These are phyloP conservation scores for Glonium stellatum DNA, from an alignment of 495 filamentous ascomycete species.

Conservation along the genomic window DNA sequence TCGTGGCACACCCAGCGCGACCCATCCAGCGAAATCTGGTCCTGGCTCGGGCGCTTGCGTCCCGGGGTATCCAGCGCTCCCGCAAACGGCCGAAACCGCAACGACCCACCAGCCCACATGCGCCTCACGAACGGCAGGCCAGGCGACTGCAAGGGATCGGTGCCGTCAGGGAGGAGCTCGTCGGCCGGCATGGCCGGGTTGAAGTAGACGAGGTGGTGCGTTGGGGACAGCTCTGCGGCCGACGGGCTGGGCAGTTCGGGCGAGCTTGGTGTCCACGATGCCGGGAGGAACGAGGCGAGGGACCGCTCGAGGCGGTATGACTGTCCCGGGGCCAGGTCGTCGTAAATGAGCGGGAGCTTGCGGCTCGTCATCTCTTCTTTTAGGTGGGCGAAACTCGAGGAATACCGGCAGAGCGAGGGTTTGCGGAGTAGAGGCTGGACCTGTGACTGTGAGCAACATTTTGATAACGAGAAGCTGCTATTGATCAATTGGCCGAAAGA, in stretches of 20 bases:
- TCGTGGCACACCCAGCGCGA: slow-evolving; percentile 54
- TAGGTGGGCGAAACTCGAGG: neutral
- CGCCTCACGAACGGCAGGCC: slow-evolving; percentile 36
- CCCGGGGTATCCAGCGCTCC: slow-evolving; percentile 7
- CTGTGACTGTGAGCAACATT: neutral
- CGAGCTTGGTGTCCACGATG: neutral
- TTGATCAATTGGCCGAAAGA: neutral
- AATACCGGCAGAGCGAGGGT: neutral
- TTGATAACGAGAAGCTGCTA: neutral
- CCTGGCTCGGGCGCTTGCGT: neutral
- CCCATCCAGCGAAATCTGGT: slow-evolving; percentile 21
- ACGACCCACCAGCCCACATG: slow-evolving; percentile 41
- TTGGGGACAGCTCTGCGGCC: slow-evolving; percentile 18
- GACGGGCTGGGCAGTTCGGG: neutral
- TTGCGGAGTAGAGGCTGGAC: neutral
- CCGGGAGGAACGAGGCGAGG: neutral
- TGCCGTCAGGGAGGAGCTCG: slow-evolving; percentile 37
- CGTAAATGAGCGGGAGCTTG: slow-evolving; percentile 3
- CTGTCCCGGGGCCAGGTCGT: neutral
- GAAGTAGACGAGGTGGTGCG: slow-evolving; percentile 40
- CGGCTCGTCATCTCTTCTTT: neutral
- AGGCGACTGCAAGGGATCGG: slow-evolving; percentile 38
- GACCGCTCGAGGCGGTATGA: neutral
- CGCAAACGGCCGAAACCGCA: slow-evolving; percentile 17
- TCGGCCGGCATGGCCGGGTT: slow-evolving; percentile 28